Percentiles rank a stretch among this genome's conserved stretches.
phyloP scores from a whole-genome alignment of 192 early-diverging fungal species.

The Coemansia sp. region DNA sequence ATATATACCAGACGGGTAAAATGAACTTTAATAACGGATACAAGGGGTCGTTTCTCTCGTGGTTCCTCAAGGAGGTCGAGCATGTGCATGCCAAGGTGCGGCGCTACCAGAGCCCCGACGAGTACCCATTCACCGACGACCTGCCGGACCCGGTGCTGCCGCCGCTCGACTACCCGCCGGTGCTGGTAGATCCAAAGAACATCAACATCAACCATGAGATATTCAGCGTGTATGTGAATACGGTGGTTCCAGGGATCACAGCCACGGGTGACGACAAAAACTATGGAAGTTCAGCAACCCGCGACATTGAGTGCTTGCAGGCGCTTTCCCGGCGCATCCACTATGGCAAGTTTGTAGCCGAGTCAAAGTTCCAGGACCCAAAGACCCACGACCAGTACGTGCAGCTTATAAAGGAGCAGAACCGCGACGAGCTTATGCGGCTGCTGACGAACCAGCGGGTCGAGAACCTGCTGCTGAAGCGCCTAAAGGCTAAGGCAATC shows the following conservation, averaged over 20 bases:
- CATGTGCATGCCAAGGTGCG: constrained; percentile 85
- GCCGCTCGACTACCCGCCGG: constrained; percentile 71
- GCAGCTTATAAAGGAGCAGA: constrained; percentile 64
- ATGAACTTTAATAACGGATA: constrained; percentile 68
- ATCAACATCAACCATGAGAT: constrained; percentile 90
- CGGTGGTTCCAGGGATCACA: constrained; percentile 81
- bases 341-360: constrained; percentile 96
- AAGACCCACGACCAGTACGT: constrained; percentile 74
- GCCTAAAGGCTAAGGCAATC: constrained; percentile 84
- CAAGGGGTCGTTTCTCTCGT: constrained; percentile 80
- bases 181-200: constrained; percentile 66
- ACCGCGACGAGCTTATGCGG: constrained; percentile 75
- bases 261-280: constrained; percentile 76
- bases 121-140: constrained; percentile 85
- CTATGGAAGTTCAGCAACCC: constrained; percentile 91
- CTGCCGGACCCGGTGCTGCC: constrained; percentile 89
- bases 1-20: constrained; percentile 70
- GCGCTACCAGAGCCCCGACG: constrained; percentile 87
- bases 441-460: constrained; percentile 87
- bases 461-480: constrained; percentile 75
- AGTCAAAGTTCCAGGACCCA: constrained; percentile 92
- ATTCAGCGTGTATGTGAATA: constrained; percentile 74
- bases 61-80: constrained; percentile 89
- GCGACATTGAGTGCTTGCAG: constrained; percentile 91
- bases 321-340: constrained; percentile 90